Evolutionary conservation across 306 rosid species (phyloP).

Genomic region (Gillenia trifoliata): DNA sequence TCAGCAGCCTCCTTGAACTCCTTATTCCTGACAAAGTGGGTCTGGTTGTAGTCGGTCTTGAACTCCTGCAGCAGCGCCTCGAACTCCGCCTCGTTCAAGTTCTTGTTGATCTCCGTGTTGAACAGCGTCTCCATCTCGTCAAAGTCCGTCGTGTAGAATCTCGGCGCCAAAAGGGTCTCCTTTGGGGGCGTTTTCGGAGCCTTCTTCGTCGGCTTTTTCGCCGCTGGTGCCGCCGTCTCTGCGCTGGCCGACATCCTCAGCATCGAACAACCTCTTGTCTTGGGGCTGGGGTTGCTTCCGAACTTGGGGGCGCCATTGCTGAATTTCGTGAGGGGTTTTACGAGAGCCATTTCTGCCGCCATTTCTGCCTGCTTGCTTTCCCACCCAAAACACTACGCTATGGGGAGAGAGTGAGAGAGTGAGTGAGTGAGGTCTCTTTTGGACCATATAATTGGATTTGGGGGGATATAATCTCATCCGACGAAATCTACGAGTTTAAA

Average conservation of each 20-base stretch:
- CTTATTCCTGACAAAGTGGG: slow-evolving; percentile 93
- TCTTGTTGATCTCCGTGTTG: slow-evolving; percentile 94
- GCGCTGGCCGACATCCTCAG: slow-evolving; percentile 52
- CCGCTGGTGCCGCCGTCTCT: slow-evolving; percentile 8
- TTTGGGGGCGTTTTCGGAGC: slow-evolving; percentile 52
- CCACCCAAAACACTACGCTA: too few species aligned
- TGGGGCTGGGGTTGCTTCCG: slow-evolving; percentile 21
- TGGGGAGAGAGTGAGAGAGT: too few species aligned
- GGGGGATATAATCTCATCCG: neutral
- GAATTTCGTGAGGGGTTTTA: slow-evolving; percentile 79
- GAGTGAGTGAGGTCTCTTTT: neutral
- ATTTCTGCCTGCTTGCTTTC: slow-evolving; percentile 9
- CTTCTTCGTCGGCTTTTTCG: slow-evolving; percentile 27
- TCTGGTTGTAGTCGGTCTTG: slow-evolving; percentile 96
- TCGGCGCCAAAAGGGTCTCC: slow-evolving; percentile 87
- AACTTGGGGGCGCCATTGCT: slow-evolving; percentile 42
- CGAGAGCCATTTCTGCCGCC: slow-evolving; percentile 87
- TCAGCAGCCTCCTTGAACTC: slow-evolving; percentile 99
- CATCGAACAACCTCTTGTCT: slow-evolving; percentile 21
- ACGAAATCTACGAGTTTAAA: neutral
- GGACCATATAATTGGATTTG: neutral
- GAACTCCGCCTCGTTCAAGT: slow-evolving; percentile 75
- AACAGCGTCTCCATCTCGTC: slow-evolving; percentile 97
- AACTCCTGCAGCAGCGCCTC: slow-evolving; percentile 93
- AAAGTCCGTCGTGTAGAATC: slow-evolving; percentile 96